These are phyloP conservation scores for Tulasnella calospora DNA, from an alignment of 768 basidiomycete species.

Conservation along the genomic window DNA sequence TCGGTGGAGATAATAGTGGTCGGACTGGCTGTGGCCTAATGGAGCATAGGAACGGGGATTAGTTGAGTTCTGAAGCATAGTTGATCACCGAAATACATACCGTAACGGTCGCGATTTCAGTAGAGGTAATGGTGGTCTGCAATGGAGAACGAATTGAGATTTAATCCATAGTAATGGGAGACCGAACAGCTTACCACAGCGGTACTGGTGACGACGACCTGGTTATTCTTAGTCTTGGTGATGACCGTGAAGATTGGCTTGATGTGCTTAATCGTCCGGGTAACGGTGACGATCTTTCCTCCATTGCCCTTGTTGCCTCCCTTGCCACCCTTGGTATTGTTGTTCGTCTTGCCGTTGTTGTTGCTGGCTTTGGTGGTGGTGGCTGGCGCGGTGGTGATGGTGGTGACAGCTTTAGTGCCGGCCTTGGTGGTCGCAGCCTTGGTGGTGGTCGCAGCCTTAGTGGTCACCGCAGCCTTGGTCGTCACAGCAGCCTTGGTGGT, in stretches of 20 bases:
- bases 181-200: neutral
- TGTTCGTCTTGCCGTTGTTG: neutral
- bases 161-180: neutral
- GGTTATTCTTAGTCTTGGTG: conserved; percentile 7
- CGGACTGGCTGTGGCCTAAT: neutral
- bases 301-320: neutral
- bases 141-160: neutral
- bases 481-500: too few relatives aligned
- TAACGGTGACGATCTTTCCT: conserved; percentile 2
- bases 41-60: neutral
- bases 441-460: neutral
- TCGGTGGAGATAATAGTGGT: conserved; percentile 1
- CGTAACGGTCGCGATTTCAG: neutral
- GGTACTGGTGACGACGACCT: neutral
- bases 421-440: neutral
- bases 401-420: neutral
- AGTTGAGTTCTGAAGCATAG: neutral
- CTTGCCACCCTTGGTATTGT: too few relatives aligned
- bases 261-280: conserved; percentile 8
- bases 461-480: neutral
- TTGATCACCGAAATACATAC: neutral
- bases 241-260: neutral
- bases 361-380: neutral
- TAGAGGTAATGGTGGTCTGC: neutral
- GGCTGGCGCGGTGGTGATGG: neutral